Percentiles rank a stretch among this genome's conserved stretches.
phyloP scores from a whole-genome alignment of 768 basidiomycete genomes.

The Calocera cornea region DNA sequence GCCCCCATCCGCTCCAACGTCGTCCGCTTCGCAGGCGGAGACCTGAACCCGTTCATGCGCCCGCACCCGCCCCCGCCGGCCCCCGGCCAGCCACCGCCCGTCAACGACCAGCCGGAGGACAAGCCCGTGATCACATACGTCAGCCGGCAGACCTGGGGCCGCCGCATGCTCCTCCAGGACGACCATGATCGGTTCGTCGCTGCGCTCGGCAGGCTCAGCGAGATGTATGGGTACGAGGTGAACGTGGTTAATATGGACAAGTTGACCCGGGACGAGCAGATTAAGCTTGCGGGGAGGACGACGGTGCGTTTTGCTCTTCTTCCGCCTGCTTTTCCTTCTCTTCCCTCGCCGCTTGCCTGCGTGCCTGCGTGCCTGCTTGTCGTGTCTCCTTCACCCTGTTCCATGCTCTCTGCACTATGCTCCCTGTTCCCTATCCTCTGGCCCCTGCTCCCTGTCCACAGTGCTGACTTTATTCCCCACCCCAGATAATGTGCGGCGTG shows the following conservation, averaged over 20 bases:
- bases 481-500: slow-evolving; percentile 84
- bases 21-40: slow-evolving; percentile 52
- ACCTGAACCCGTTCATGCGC: slow-evolving; percentile 11
- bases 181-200: slow-evolving; percentile 69
- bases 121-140: slow-evolving; percentile 85
- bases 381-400: too few species aligned
- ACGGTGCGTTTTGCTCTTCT: slow-evolving; percentile 41
- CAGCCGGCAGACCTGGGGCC: slow-evolving; percentile 75
- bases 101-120: slow-evolving; percentile 20
- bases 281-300: slow-evolving; percentile 65
- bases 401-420: too few species aligned
- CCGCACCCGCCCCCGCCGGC: not conserved
- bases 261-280: slow-evolving; percentile 64
- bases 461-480: not conserved
- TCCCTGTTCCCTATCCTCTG: too few species aligned
- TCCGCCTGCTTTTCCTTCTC: too few species aligned
- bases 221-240: slow-evolving; percentile 68
- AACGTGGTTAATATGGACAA: slow-evolving; percentile 78
- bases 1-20: slow-evolving; percentile 53
- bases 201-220: slow-evolving; percentile 55
- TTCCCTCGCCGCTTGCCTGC: too few species aligned
- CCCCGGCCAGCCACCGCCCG: slow-evolving; percentile 10
- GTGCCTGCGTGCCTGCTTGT: too few species aligned
- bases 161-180: slow-evolving; percentile 61
- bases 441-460: too few species aligned